A percentile compares a stretch with the other conserved stretches of the same genome.
phyloP scores from a whole-genome alignment of 495 filamentous ascomycete species.

The Acidomyces sp. region DNA sequence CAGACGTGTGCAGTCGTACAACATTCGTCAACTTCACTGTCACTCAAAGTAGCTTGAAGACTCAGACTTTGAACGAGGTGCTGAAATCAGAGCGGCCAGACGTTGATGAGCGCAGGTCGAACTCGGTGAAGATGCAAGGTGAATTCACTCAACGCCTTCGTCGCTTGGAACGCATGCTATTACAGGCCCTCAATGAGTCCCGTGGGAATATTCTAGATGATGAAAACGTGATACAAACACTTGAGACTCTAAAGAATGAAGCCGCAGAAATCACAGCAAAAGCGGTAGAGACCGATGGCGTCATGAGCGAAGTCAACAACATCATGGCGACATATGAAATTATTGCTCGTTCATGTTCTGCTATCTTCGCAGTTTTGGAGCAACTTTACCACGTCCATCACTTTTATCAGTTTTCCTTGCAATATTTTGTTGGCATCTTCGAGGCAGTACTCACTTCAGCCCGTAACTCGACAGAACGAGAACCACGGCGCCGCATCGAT shows the following conservation, averaged over 20 bases:
- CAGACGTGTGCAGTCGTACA: conserved; percentile 93
- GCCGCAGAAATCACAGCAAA: conserved; percentile 90
- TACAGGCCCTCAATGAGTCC: conserved; percentile 94
- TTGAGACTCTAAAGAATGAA: conserved; percentile 96
- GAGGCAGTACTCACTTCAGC: conserved; percentile 77
- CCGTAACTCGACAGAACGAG: conserved; percentile 57
- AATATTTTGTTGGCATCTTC: conserved; percentile 97
- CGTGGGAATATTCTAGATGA: conserved; percentile 97
- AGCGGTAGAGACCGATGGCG: conserved; percentile 90
- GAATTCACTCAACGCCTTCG: conserved; percentile 96
- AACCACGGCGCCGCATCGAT: conserved; percentile 64
- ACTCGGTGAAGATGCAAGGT: conserved; percentile 94
- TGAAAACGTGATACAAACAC: conserved; percentile 92
- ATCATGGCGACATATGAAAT: conserved; percentile 87
- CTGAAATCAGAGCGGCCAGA: conserved; percentile 94
- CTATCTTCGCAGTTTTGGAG: conserved; percentile 90
- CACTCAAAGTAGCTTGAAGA: conserved; percentile 95
- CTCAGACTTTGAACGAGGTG: conserved; percentile 91
- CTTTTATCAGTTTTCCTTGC: conserved; percentile 98
- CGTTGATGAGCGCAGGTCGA: conserved; percentile 91
- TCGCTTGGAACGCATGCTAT: conserved; percentile 84
- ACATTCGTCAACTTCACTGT: conserved; percentile 99
- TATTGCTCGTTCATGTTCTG: conserved; percentile 86
- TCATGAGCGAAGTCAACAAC: conserved; percentile 93
- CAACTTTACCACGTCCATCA: conserved; percentile 97